Base-by-base conservation (phyloP, 2,329 filamentous ascomycete species). In the Nemania diffusa region DNA sequence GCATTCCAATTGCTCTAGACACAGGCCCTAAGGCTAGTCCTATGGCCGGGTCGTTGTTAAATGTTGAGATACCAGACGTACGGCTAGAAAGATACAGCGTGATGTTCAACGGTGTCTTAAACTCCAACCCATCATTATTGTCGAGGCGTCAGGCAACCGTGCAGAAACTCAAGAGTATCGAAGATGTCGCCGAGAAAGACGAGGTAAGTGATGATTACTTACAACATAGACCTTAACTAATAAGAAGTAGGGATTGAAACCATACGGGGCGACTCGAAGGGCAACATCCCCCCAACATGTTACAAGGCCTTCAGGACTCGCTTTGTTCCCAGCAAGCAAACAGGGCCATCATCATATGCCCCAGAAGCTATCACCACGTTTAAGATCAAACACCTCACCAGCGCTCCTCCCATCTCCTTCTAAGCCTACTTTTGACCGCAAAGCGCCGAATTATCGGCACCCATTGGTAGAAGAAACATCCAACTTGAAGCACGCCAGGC, bases 51-150 rank as follows among this genome's bases (percentile, higher is more conserved):
- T 69, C 72, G 1, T 78, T 91, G 6, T 81, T 97, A 22, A 85
- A 94, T 73, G 86, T 97, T 17, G 88, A 94, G 59, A 96, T 97
- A 64, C 94, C 95, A 0, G 87, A 87, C 57, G 92, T 62, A 88
- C 91, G 69, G 32, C 84, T 98, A 85, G 95, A 97, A 77, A 85
- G 95, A 56, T 98, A 97, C 73, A 97, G 94, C 73, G 87, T 97
- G 71, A 97, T 97, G 94, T 97, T 98, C 76, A 89, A 90, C 62
- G 87, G 87, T 42, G 84, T 97, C 6, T 81, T 97, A 27, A 73
- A 77, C 53, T 68, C 74, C 42, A 86, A 88, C 68, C 78, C 78
- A 7, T 78, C 82, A 0, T 79, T 90, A 7, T 79, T 90, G 27
- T 84, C 83, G 26, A 84, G 87, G 64, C 83, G 88, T 48, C 88